Evolutionary conservation across 2,329 filamentous ascomycete genomes (phyloP).

Genomic region (Neofusicoccum umdonicola): DNA sequence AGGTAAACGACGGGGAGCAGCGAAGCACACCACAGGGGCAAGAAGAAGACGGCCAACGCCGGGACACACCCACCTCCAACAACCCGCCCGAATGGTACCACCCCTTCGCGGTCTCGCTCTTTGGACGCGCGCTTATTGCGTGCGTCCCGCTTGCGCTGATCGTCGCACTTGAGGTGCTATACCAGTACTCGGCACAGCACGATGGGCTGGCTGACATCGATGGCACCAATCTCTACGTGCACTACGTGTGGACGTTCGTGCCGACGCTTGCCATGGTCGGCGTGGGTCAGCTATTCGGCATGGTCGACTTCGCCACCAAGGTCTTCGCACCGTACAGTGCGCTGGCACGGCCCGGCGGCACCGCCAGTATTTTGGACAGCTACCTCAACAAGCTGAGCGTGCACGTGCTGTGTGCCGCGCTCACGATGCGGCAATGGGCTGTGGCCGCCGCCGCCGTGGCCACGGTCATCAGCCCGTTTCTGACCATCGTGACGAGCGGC

Average conservation of each 20-base stretch:
- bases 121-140: not conserved
- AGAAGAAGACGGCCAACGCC: no score
- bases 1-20: not conserved
- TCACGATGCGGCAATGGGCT: not conserved
- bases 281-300: not conserved
- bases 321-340: not conserved
- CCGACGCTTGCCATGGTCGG: not conserved
- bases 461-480: not conserved
- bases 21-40: no score
- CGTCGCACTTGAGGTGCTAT: not conserved
- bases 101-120: not conserved
- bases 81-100: not conserved
- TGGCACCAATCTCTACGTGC: not conserved
- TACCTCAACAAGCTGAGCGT: not conserved
- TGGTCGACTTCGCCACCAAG: not conserved
- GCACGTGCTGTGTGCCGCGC: not conserved
- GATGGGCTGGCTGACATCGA: not conserved
- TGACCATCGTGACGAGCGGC: not conserved
- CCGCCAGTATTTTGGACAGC: not conserved
- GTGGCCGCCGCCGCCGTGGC: not conserved
- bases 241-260: not conserved
- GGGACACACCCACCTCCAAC: not conserved
- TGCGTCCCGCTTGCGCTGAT: not conserved
- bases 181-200: not conserved
- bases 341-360: not conserved